Base-by-base conservation (phyloP, 331 rosid genomes). In the Telfairia occidentalis region DNA sequence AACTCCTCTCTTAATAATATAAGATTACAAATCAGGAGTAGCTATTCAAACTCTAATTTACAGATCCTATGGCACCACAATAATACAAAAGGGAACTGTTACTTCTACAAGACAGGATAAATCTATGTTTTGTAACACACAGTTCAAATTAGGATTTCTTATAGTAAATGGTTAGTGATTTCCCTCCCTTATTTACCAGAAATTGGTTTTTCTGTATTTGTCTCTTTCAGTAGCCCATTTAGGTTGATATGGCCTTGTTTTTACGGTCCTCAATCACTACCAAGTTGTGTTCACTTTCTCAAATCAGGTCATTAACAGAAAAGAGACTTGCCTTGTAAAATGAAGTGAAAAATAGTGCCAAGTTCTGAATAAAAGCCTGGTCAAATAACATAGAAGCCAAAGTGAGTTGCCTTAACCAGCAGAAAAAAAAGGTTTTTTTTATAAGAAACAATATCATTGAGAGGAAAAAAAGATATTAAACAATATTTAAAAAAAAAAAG, bases 331-430 rank as follows among this genome's bases (percentile, higher is more conserved):
- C 99, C 97, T 92, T 92, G 86, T 30, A 87, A 79, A 92, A 92
- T 29, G 99, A 90, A 75, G 99, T 95, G 87, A 95, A 92, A 83
- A 92, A 92, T 74, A 95, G 83, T 7, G 97, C 97, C 83, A 95
- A 81, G 76, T 95, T 95, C 87, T 95, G 99, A 76, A 92, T 90
- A 83, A 92, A 95, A 63, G 89, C 97, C 99, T 95, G 77, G 38
- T 76, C 60, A 52, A 71, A 48, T 57, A 75, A 57, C 50, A 38
- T 38, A 15, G 67, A 24, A 19, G 26, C 64, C 45, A 29, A 29
- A 69, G 58, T 69, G 69, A 83, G 77, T 29, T 69, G 69, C 23
- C 21, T 8, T 13, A 78, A 55, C 67, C 35, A 59, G 43, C 19
- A 54, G 30, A 21, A 38, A 48, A 34, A 60, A 82, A 23, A 73